These are phyloP conservation scores for Xylaria sp. DNA, from an alignment of 2,329 filamentous ascomycete genomes.

Conservation along the genomic window DNA sequence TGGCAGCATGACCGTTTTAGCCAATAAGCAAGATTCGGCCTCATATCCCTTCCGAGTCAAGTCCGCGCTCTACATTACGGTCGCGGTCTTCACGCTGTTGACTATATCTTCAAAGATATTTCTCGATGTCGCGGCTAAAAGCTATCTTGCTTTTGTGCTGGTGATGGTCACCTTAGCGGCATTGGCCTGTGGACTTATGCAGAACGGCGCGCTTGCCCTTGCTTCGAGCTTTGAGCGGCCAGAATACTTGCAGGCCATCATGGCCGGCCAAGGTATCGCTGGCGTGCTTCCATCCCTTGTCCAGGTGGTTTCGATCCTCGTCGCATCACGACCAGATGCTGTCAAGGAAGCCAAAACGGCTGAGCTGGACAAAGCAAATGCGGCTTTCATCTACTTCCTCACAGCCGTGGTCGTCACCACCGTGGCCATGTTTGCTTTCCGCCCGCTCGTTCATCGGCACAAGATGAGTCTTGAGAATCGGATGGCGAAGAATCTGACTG, in stretches of 20 bases:
- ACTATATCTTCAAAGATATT: slow-evolving; percentile 72
- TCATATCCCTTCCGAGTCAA: slow-evolving; percentile 87
- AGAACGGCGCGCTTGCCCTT: slow-evolving; percentile 93
- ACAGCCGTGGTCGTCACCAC: slow-evolving; percentile 75
- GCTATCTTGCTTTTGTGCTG: slow-evolving; percentile 79
- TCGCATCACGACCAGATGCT: slow-evolving; percentile 42
- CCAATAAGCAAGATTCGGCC: slow-evolving; percentile 72
- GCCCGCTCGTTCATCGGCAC: slow-evolving; percentile 63
- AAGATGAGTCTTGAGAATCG: slow-evolving; percentile 47
- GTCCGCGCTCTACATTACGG: slow-evolving; percentile 68
- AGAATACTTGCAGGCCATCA: slow-evolving; percentile 93
- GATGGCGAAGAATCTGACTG: slow-evolving; percentile 44
- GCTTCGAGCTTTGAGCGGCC: slow-evolving; percentile 76
- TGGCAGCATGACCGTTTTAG: slow-evolving; percentile 66
- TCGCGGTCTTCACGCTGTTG: slow-evolving; percentile 69
- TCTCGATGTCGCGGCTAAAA: slow-evolving; percentile 52
- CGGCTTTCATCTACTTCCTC: slow-evolving; percentile 86
- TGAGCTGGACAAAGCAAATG: slow-evolving; percentile 44
- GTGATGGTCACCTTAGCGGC: slow-evolving; percentile 75
- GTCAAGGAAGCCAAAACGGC: slow-evolving; percentile 30
- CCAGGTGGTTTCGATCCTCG: slow-evolving; percentile 78
- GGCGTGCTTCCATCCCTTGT: slow-evolving; percentile 79
- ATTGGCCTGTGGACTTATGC: slow-evolving; percentile 75
- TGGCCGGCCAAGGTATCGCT: slow-evolving; percentile 88
- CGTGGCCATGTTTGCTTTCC: slow-evolving; percentile 64